Evolutionary conservation across 2,329 filamentous ascomycete species (phyloP).

Genomic region (Hymenoscyphus albidus): DNA sequence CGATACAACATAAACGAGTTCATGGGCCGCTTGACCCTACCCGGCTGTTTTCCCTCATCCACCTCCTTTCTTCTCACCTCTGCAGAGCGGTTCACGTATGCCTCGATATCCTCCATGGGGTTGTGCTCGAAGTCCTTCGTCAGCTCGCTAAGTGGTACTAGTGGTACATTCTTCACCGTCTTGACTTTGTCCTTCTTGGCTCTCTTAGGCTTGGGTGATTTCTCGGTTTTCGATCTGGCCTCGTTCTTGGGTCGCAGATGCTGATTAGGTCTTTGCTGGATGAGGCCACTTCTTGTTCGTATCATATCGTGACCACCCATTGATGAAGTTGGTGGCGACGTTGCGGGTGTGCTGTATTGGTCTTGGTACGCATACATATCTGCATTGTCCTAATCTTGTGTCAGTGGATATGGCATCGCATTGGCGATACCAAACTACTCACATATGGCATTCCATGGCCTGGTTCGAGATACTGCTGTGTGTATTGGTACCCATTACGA

Average conservation of each 20-base stretch:
- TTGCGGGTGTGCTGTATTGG: constrained; percentile 49
- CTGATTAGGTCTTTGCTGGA: constrained; percentile 26
- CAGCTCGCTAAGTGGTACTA: constrained; percentile 67
- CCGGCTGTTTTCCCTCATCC: constrained; percentile 60
- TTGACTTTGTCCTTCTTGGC: constrained; percentile 39
- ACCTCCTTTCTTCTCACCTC: constrained; percentile 67
- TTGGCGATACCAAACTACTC: constrained; percentile 10
- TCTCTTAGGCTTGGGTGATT: constrained; percentile 37
- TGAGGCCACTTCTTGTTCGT: constrained; percentile 31
- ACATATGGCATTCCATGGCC: constrained; percentile 30
- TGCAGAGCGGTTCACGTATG: constrained; percentile 69
- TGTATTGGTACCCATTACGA: constrained; percentile 25
- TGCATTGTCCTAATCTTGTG: constrained; percentile 23
- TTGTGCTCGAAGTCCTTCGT: constrained; percentile 60
- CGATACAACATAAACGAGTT: constrained; percentile 98
- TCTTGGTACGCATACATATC: constrained; percentile 31
- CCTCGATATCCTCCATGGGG: constrained; percentile 71
- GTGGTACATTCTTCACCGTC: constrained; percentile 45
- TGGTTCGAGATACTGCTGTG: constrained; percentile 29
- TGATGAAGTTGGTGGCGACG: constrained; percentile 48
- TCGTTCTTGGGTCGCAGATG: constrained; percentile 30
- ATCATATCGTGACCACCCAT: constrained; percentile 27
- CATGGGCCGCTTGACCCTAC: constrained; percentile 87
- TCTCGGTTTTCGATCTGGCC: constrained; percentile 23
- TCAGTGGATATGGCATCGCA: constrained; percentile 16